phyloP scores from a whole-genome alignment of 192 early-diverging fungal genomes.

The Cladochytrium replicatum region DNA sequence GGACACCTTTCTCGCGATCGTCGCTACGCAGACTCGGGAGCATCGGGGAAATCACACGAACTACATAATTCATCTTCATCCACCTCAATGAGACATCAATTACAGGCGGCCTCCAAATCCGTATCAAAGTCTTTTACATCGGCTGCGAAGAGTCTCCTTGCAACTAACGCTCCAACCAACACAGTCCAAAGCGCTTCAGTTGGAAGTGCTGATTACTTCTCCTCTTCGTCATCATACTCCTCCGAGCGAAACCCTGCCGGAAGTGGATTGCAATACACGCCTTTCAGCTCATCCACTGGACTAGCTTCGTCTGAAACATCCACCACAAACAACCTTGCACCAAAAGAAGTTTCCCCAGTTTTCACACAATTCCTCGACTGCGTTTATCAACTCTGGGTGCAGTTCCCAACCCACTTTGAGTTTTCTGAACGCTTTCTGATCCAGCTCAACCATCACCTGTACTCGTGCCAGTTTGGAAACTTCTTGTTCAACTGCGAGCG shows the following conservation, averaged over 20 bases:
- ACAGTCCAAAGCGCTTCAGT: no score
- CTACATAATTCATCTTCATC: neutral
- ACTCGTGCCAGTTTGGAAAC: constrained; percentile 88
- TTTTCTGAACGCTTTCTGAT: constrained; percentile 77
- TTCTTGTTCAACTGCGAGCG: constrained; percentile 85
- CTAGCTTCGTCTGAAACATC: no score
- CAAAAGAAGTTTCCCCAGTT: constrained; percentile 78
- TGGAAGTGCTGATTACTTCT: no score
- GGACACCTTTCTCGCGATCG: constrained; percentile 72
- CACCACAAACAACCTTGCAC: constrained; percentile 28
- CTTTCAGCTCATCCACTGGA: no score
- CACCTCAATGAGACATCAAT: neutral
- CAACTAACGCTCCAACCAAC: no score
- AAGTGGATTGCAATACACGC: no score
- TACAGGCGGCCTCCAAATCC: constrained; percentile 21
- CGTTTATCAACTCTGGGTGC: constrained; percentile 81
- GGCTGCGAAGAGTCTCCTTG: constrained; percentile 25
- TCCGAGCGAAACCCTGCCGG: no score
- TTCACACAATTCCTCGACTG: constrained; percentile 98
- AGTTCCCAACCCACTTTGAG: constrained; percentile 86
- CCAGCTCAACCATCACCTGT: constrained; percentile 73
- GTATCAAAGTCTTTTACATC: constrained; percentile 26
- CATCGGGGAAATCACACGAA: neutral
- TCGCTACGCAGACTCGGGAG: neutral
- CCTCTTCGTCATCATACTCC: no score